These are phyloP conservation scores for Amoebophrya sp. DNA, from an alignment of 169 alveolate species.

Conservation along the genomic window DNA sequence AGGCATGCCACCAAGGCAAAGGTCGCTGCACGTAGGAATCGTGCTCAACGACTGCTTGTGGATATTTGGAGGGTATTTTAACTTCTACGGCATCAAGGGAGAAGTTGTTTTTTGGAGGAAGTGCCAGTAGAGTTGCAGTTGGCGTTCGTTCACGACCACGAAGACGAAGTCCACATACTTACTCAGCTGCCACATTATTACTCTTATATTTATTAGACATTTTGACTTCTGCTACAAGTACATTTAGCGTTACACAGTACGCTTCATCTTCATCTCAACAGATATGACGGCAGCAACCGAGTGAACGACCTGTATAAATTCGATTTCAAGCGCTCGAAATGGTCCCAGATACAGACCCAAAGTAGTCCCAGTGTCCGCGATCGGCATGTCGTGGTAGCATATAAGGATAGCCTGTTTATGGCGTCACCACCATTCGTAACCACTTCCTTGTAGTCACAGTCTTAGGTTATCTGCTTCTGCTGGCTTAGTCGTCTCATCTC, in stretches of 20 bases:
- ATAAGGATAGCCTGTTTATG: no score
- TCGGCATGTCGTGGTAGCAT: background rate
- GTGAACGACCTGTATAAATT: constrained; percentile 50
- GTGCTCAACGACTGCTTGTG: constrained; percentile 47
- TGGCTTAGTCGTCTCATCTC: no score
- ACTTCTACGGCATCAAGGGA: background rate
- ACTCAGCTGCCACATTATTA: background rate
- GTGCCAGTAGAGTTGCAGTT: background rate
- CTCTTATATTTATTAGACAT: no score
- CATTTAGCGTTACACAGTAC: no score
- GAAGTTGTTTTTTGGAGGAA: background rate
- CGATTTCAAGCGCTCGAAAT: constrained; percentile 38
- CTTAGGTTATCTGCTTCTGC: no score
- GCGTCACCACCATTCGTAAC: no score
- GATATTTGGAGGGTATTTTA: constrained; percentile 41
- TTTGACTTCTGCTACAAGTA: no score
- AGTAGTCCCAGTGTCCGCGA: background rate
- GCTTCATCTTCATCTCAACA: background rate
- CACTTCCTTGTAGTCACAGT: no score
- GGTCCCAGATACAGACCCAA: background rate
- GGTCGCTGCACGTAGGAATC: constrained; percentile 47
- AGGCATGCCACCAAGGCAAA: constrained; percentile 43
- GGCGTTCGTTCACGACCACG: background rate
- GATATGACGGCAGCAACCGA: constrained; percentile 51
- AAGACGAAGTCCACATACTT: background rate